These are phyloP conservation scores for Garcia nutans DNA, from an alignment of 345 rosid species.

Conservation along the genomic window DNA sequence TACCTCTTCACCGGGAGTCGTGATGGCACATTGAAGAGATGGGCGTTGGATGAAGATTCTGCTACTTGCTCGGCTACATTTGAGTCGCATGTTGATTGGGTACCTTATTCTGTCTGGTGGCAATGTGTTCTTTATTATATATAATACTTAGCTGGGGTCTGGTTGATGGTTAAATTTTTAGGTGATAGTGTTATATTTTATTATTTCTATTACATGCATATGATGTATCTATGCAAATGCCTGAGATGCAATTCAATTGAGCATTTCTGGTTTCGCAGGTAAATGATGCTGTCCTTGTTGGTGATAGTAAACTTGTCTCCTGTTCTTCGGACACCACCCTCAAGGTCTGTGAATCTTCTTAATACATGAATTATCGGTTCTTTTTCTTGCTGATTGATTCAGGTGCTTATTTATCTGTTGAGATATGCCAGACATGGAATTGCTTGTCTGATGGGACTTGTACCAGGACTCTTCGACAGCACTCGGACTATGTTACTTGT, in stretches of 20 bases:
- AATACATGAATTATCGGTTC: slow-evolving; percentile 4
- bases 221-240: background rate
- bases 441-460: slow-evolving; percentile 84
- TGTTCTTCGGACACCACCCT: slow-evolving; percentile 95
- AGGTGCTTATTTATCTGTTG: slow-evolving; percentile 9
- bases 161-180: no score
- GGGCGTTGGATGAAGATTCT: slow-evolving; percentile 68
- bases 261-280: slow-evolving; percentile 52
- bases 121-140: slow-evolving; percentile 10
- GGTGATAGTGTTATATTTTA: background rate
- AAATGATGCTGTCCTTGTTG: slow-evolving; percentile 76
- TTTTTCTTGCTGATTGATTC: slow-evolving; percentile 22
- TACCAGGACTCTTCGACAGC: slow-evolving; percentile 84
- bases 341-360: slow-evolving; percentile 54
- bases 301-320: slow-evolving; percentile 84
- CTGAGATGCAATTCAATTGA: background rate
- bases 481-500: slow-evolving; percentile 95
- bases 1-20: slow-evolving; percentile 97
- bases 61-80: slow-evolving; percentile 87
- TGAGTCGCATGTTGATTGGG: slow-evolving; percentile 99
- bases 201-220: background rate
- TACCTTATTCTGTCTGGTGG: slow-evolving; percentile 29
- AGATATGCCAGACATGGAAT: slow-evolving; percentile 68
- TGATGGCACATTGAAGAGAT: slow-evolving; percentile 96
- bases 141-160: no score